These are phyloP conservation scores for Thermothielavioides terrestris DNA, from an alignment of 495 filamentous ascomycete genomes.

Conservation along the genomic window DNA sequence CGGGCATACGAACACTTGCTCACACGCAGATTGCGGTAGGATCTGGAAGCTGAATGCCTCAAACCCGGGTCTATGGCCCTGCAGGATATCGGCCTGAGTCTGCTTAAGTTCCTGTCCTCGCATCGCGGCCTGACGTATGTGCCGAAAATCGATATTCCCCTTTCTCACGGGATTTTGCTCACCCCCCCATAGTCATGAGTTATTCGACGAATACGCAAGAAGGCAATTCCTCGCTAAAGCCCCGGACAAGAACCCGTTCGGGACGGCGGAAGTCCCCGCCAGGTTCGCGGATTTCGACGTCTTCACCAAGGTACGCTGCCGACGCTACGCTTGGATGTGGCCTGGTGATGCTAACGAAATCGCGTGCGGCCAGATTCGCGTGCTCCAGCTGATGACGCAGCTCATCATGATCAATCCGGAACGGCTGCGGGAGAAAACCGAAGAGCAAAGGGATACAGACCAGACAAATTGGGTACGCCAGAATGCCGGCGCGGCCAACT, in stretches of 20 bases:
- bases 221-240: slow-evolving; percentile 83
- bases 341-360: not conserved
- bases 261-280: slow-evolving; percentile 60
- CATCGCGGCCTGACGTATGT: slow-evolving; percentile 83
- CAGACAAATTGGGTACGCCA: slow-evolving; percentile 78
- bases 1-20: not conserved
- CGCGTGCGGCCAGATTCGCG: slow-evolving; percentile 51
- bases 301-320: slow-evolving; percentile 55
- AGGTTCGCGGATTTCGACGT: slow-evolving; percentile 76
- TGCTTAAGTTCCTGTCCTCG: slow-evolving; percentile 90
- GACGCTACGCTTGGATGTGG: not conserved
- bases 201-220: slow-evolving; percentile 91
- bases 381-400: slow-evolving; percentile 82
- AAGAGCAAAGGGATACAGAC: slow-evolving; percentile 69
- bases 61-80: slow-evolving; percentile 68
- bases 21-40: slow-evolving; percentile 42
- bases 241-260: slow-evolving; percentile 76
- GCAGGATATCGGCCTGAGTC: slow-evolving; percentile 71
- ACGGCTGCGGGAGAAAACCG: slow-evolving; percentile 76
- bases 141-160: slow-evolving; percentile 11
- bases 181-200: slow-evolving; percentile 53
- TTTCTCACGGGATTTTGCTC: slow-evolving; percentile 8
- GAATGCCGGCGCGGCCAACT: not conserved
- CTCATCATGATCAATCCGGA: slow-evolving; percentile 85
- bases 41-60: slow-evolving; percentile 80